phyloP scores from a whole-genome alignment of 176 grass and related monocot genomes.

The Areca catechu region DNA sequence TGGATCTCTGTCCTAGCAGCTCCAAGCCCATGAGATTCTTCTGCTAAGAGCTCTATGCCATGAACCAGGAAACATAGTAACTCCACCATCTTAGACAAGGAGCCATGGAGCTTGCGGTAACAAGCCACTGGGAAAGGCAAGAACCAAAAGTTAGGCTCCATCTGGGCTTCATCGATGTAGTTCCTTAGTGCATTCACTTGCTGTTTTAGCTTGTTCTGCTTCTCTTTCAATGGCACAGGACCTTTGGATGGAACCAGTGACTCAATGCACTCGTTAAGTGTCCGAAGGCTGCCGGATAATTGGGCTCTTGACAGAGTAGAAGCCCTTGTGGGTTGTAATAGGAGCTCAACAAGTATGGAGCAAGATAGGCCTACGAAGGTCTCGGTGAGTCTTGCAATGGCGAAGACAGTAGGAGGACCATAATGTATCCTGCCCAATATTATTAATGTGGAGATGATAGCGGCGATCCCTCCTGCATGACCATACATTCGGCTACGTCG shows the following conservation, averaged over 20 bases:
- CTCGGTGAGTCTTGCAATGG: conserved; percentile 46
- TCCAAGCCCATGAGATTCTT: conserved; percentile 9
- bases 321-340: conserved; percentile 59
- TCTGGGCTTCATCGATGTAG: conserved; percentile 23
- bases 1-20: not conserved
- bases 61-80: conserved; percentile 38
- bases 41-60: conserved; percentile 5
- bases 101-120: conserved; percentile 35
- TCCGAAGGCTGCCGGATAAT: conserved; percentile 28
- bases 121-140: conserved; percentile 29
- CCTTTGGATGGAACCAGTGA: not conserved
- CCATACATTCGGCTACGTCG: conserved; percentile 56
- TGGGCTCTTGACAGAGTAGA: conserved; percentile 39
- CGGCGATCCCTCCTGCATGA: conserved; percentile 29
- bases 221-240: not conserved
- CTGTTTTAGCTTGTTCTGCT: conserved; percentile 19
- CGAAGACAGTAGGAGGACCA: conserved; percentile 47
- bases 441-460: conserved; percentile 43
- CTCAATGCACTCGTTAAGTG: conserved; percentile 22
- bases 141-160: conserved; percentile 67
- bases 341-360: conserved; percentile 31
- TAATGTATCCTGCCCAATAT: conserved; percentile 63
- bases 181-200: conserved; percentile 33
- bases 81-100: conserved; percentile 43
- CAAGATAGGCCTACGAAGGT: conserved; percentile 66